Percentiles rank a stretch among this genome's conserved stretches.
Evolutionary conservation across 2,329 filamentous ascomycete genomes (phyloP).

Genomic region (Cladophialophora bantiana): DNA sequence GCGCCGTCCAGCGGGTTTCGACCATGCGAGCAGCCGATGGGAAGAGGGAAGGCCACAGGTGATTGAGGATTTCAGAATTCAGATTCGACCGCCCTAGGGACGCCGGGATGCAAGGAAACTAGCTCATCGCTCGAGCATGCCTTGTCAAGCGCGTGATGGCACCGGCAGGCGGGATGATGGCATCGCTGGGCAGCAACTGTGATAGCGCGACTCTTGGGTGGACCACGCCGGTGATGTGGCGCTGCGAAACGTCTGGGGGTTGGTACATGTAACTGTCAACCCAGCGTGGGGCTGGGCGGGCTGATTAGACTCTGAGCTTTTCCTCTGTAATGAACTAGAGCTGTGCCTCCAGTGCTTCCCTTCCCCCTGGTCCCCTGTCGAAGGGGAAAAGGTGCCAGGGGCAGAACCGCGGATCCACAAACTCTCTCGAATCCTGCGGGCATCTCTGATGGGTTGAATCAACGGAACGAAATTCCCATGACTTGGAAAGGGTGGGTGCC

Average conservation of each 20-base stretch:
- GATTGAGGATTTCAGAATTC: constrained; percentile 22
- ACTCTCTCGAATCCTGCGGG: constrained; percentile 7
- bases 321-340: constrained; percentile 6
- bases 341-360: background rate
- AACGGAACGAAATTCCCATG: constrained; percentile 23
- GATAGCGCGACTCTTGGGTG: constrained; percentile 28
- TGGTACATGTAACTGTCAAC: constrained; percentile 20
- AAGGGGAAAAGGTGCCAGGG: constrained; percentile 24
- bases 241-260: constrained; percentile 27
- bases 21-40: constrained; percentile 29
- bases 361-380: constrained; percentile 7
- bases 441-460: background rate
- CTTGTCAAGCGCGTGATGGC: constrained; percentile 35
- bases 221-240: constrained; percentile 35
- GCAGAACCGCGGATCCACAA: constrained; percentile 15
- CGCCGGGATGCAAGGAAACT: constrained; percentile 20
- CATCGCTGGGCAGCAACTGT: constrained; percentile 37
- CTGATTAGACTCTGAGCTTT: constrained; percentile 26
- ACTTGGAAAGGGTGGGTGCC: constrained; percentile 17
- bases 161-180: constrained; percentile 36
- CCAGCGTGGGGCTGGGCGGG: constrained; percentile 20
- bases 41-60: constrained; percentile 23
- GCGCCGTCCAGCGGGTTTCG: constrained; percentile 31
- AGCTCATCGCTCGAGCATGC: constrained; percentile 31
- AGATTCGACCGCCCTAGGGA: constrained; percentile 17